Conservation (phyloP, 805 yeast genomes). For the Pichia membranifaciens region DNA sequence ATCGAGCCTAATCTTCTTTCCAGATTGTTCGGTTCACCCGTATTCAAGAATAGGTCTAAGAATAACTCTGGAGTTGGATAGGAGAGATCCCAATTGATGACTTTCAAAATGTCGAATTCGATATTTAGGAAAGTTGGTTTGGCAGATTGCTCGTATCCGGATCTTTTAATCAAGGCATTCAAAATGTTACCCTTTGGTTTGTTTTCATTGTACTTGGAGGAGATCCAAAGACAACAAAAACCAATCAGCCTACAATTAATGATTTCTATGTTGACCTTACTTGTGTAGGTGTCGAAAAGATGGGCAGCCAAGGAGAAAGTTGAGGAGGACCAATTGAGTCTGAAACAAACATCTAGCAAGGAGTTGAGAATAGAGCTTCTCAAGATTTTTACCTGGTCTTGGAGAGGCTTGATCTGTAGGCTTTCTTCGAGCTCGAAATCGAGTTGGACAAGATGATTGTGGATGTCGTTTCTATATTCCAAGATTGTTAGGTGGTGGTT, state of each 20-base stretch:
- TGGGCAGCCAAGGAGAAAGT: conserved; percentile 35
- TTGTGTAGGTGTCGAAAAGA: conserved; percentile 36
- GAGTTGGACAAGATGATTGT: conserved; percentile 20
- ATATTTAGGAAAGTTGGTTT: conserved; percentile 45
- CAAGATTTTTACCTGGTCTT: conserved; percentile 14
- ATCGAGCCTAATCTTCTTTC: conserved; percentile 52
- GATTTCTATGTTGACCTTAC: conserved; percentile 29
- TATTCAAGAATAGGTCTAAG: conserved; percentile 46
- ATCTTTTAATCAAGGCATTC: conserved; percentile 27
- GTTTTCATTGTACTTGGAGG: conserved; percentile 41
- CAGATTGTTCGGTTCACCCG: conserved; percentile 31
- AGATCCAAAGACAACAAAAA: conserved; percentile 42
- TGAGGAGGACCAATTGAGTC: conserved; percentile 27
- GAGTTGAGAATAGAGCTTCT: conserved; percentile 27
- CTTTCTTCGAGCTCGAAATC: conserved; percentile 28
- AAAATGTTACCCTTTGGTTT: conserved; percentile 44
- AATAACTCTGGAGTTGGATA: conserved; percentile 59
- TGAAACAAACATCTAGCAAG: conserved; percentile 27
- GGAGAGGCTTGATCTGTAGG: conserved; percentile 23
- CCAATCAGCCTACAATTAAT: conserved; percentile 35
- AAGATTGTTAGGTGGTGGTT: conserved; percentile 23
- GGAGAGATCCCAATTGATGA: conserved; percentile 59
- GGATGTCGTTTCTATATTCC: conserved; percentile 28
- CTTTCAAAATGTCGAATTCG: conserved; percentile 62
- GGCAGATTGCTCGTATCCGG: conserved; percentile 24